Evolutionary conservation across 139 green algal species (phyloP).

Genomic region (Penium margaritaceum): DNA sequence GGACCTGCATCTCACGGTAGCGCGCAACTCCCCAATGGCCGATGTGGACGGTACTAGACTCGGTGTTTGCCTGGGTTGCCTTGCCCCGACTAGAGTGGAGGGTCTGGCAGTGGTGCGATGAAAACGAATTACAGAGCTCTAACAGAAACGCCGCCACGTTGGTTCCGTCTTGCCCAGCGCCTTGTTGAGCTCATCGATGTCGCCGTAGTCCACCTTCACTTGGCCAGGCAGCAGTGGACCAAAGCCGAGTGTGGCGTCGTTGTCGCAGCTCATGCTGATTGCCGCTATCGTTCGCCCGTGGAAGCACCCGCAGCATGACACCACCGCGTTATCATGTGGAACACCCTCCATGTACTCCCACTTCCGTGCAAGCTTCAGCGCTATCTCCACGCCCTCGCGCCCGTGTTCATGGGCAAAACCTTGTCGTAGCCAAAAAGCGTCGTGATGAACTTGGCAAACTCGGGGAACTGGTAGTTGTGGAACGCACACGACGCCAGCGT

Average conservation of each 20-base stretch:
- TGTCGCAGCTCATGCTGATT: constrained; percentile 80
- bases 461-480: constrained; percentile 88
- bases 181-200: constrained; percentile 75
- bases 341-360: constrained; percentile 96
- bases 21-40: no score
- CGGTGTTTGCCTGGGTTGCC: no score
- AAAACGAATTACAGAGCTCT: no score
- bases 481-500: constrained; percentile 89
- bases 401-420: constrained; percentile 69
- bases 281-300: constrained; percentile 87
- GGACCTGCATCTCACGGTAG: no score
- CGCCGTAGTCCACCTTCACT: constrained; percentile 89
- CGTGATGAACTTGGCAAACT: constrained; percentile 90
- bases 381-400: constrained; percentile 91
- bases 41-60: no score
- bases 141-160: no score
- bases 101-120: no score
- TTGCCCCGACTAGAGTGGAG: no score
- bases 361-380: constrained; percentile 85
- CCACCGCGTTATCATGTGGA: constrained; percentile 64
- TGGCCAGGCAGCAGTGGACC: constrained; percentile 91
- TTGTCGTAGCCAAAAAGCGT: constrained; percentile 51
- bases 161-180: no score
- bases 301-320: constrained; percentile 91
- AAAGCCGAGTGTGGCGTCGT: constrained; percentile 62